Evolutionary conservation across 2,329 filamentous ascomycete genomes (phyloP), one percentile per base, ranked within the genome.

Genomic region (Coniosporium tulheliwenetii): DNA sequence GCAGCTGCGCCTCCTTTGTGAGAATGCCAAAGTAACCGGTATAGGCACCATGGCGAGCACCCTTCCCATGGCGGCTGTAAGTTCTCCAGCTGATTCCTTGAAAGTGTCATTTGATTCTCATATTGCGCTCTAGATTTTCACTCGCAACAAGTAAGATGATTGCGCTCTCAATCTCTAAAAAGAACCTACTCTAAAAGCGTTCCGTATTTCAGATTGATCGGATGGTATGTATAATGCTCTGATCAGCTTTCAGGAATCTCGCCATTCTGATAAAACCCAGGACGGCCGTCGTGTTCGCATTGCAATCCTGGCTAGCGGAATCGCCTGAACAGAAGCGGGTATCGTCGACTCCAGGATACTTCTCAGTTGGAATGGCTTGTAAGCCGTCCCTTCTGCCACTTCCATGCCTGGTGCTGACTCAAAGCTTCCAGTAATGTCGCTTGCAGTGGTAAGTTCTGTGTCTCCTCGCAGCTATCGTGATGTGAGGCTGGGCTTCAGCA

Each of bases 11-110:
- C n/a, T 12, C 12, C n/a, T 12, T 15, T 13, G 72, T 26, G 35
- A 42, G 40, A 39, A 37, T 32, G 29, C 32, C 19, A 26, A 26
- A 4, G 19, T 26, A 26, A 26, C 19, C 19, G 37, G 16, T 34
- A 37, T 40, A 73, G 72, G 70, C 52, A 75, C 74, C 38, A 70
- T 79, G 64, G 68, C 72, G 40, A 89, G 80, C 55, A 93, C 87
- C 31, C 69, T 96, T 56, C 89, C 89, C 44, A 95, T 95, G 89
- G 86, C 85, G 43, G 87, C 87, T 47, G 75, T 79, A 65, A 60
- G 69, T 67, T n/a, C 7, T 33, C 39, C 40, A 29, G 41, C 36
- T 38, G 45, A 36, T 39, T 37, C 37, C 45, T 38, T 9, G 39
- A 39, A 40, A 45, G 49, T 26, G 14, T 37, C 38, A 45, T 35